A percentile compares a stretch with the other conserved stretches of the same genome.
These are phyloP conservation scores for Maudiozyma pseudohumilis DNA, from an alignment of 805 yeast genomes.

Conservation along the genomic window DNA sequence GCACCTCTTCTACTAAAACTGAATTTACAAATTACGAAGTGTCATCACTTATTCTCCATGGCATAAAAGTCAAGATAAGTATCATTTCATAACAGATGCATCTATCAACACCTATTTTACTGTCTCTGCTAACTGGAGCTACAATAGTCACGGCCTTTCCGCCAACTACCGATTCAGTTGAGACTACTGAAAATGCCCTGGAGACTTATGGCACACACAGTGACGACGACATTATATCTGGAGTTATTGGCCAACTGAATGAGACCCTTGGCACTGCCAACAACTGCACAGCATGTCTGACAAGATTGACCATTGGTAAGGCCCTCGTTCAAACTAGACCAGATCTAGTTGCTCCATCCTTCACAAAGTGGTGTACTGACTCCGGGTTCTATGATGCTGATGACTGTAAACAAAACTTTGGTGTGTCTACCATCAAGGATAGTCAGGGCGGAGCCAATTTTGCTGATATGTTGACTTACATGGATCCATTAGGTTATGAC, in stretches of 20 bases:
- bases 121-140: not conserved
- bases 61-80: not conserved
- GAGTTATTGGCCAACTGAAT: not conserved
- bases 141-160: not conserved
- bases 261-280: not conserved
- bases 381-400: not conserved
- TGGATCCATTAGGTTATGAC: not conserved
- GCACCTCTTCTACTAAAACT: no score
- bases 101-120: not conserved
- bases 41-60: not conserved
- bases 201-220: not conserved
- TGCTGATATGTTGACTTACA: not conserved
- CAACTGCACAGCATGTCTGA: not conserved
- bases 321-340: not conserved
- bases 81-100: not conserved
- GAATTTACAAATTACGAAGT: no score
- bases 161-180: not conserved
- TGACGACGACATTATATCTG: not conserved
- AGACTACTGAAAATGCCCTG: not conserved
- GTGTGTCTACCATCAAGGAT: not conserved
- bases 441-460: not conserved
- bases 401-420: not conserved
- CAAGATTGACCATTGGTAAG: not conserved
- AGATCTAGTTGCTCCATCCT: not conserved
- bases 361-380: not conserved